Base-by-base conservation (phyloP, 2,329 filamentous ascomycete genomes). In the Sclerotinia minor region DNA sequence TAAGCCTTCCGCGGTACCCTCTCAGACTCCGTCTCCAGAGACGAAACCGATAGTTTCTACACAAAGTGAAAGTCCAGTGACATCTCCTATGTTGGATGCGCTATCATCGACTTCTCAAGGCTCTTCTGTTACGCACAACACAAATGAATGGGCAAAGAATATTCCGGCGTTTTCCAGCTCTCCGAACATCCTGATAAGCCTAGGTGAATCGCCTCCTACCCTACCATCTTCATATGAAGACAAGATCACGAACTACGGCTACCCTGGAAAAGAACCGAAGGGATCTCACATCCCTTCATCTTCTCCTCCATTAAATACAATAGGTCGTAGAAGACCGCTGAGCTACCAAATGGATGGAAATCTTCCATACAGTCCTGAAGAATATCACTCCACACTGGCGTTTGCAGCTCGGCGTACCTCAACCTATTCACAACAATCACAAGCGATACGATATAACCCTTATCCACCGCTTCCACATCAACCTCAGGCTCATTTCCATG, bases 401-500 rank as follows among this genome's bases (percentile, higher is more conserved):
- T 79, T 78, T 52, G 76, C 76, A 59, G 76, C 80, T 71, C 75
- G 82, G 67, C 78, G 84, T 75, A 80, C 82, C 38, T 85, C 85
- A 57, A 82, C 84, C 79, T 83, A 84, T 72, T 84, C 84, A 8
- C 81, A 82, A 29, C 80, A 79, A 60, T 76, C 80, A 17, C 68
- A 59, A 52, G 60, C 58, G 19, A 73, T 79, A 5, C 80, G 81
- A 17, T 83, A 85, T 67, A 75, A 79, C 69, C 77, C 81, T 47
- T 83, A 86, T 64, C 87, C 87, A n/a, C 89, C 90, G 3, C 84
- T 89, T 13, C 90, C 91, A 4, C 91, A 94, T 76, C 86, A 92
- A 69, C 84, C 88, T 1, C 91, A 94, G 77, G 79, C 90, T 24
- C 91, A 94, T 79, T 94, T 91, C 77, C 93, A 92, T 76, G 85